These are phyloP conservation scores for Synchytrium microbalum DNA, from an alignment of 371 early-diverging fungal genomes.

Conservation along the genomic window DNA sequence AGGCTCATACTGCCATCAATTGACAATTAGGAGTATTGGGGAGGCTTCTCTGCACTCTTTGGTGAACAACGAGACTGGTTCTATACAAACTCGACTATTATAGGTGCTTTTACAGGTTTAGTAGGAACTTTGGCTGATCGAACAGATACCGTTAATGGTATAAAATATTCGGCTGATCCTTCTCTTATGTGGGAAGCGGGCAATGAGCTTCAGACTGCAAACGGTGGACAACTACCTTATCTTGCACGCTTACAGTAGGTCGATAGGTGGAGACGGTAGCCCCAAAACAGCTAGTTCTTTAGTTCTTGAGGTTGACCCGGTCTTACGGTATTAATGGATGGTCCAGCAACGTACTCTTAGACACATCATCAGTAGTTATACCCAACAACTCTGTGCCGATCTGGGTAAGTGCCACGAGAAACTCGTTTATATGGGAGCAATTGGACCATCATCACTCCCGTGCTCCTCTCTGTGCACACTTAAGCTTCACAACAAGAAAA, in stretches of 20 bases:
- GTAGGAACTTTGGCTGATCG: conserved; percentile 18
- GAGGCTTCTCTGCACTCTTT: neutral
- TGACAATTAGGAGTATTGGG: conserved; percentile 6
- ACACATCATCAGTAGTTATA: too few species aligned
- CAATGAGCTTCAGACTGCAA: conserved; percentile 28
- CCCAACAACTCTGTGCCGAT: too few species aligned
- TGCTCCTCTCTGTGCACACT: too few species aligned
- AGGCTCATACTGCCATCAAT: conserved; percentile 4
- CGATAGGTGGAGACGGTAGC: conserved; percentile 19
- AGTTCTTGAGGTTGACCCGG: too few species aligned
- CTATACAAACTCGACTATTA: neutral
- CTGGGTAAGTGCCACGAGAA: too few species aligned
- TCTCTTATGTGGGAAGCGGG: conserved; percentile 38
- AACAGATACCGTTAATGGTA: conserved; percentile 28
- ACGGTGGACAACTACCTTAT: conserved; percentile 16
- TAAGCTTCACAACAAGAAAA: too few species aligned
- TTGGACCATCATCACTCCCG: too few species aligned
- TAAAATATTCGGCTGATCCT: conserved; percentile 29
- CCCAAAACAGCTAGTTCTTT: conserved; percentile 29
- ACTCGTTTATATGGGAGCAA: too few species aligned
- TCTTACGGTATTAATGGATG: too few species aligned
- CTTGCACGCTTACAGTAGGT: conserved; percentile 30
- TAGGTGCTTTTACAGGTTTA: conserved; percentile 5
- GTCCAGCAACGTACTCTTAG: too few species aligned
- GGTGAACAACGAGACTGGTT: neutral